Percentiles rank a stretch among this genome's conserved stretches.
These are phyloP conservation scores for Platismatia glauca DNA, from an alignment of 495 filamentous ascomycete genomes.

Conservation along the genomic window DNA sequence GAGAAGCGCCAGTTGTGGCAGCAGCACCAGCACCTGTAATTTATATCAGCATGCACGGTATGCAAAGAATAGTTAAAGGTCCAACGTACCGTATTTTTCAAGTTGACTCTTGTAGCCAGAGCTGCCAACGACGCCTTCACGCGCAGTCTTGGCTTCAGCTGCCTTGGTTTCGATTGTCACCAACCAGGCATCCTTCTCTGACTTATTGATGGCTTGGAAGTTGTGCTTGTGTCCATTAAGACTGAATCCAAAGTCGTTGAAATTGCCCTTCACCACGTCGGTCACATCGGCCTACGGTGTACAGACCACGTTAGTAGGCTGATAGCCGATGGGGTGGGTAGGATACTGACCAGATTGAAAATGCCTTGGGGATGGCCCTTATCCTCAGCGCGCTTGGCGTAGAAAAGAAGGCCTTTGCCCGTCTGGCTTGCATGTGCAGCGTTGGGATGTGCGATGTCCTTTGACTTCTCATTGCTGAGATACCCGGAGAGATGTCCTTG, in stretches of 20 bases:
- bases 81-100: slow-evolving; percentile 51
- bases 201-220: slow-evolving; percentile 64
- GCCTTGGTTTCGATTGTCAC: slow-evolving; percentile 66
- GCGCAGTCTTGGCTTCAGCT: slow-evolving; percentile 66
- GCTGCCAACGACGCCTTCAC: slow-evolving; percentile 55
- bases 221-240: slow-evolving; percentile 78
- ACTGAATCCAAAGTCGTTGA: slow-evolving; percentile 75
- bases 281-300: slow-evolving; percentile 62
- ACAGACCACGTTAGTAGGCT: neutral
- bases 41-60: slow-evolving; percentile 3
- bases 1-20: slow-evolving; percentile 35
- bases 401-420: slow-evolving; percentile 91
- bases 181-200: slow-evolving; percentile 89
- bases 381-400: slow-evolving; percentile 74
- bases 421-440: slow-evolving; percentile 86
- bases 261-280: slow-evolving; percentile 64
- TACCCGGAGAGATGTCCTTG: slow-evolving; percentile 63
- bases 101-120: slow-evolving; percentile 73
- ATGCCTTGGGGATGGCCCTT: slow-evolving; percentile 72
- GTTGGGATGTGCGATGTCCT: slow-evolving; percentile 64
- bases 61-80: neutral
- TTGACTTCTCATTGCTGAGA: slow-evolving; percentile 77
- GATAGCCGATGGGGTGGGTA: neutral
- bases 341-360: slow-evolving; percentile 66
- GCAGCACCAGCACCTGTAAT: slow-evolving; percentile 39